phyloP scores from a whole-genome alignment of 2,329 filamentous ascomycete species.

The Hyphodiscus sp. region DNA sequence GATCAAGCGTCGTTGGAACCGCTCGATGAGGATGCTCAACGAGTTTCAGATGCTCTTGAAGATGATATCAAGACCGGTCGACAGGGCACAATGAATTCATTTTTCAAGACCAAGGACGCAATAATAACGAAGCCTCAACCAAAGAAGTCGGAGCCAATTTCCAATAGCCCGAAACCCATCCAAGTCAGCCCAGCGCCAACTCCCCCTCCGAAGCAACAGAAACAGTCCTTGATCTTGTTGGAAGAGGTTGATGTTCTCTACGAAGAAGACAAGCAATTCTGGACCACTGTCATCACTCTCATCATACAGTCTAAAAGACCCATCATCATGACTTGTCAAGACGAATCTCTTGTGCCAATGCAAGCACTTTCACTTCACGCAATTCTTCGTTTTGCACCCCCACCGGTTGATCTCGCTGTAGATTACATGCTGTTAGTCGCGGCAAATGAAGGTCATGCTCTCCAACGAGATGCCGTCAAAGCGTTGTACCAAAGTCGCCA shows the following conservation, averaged over 20 bases:
- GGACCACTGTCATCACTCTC: constrained; percentile 71
- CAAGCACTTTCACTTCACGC: constrained; percentile 73
- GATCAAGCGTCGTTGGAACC: constrained; percentile 28
- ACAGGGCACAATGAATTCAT: constrained; percentile 73
- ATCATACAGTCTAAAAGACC: constrained; percentile 82
- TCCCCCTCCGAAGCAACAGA: constrained; percentile 46
- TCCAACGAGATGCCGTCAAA: constrained; percentile 60
- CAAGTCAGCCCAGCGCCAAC: constrained; percentile 8
- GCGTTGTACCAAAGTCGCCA: constrained; percentile 63
- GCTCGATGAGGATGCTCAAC: constrained; percentile 30
- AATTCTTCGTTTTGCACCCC: constrained; percentile 68
- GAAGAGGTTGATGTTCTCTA: constrained; percentile 94
- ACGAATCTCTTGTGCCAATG: constrained; percentile 75
- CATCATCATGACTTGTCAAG: constrained; percentile 91
- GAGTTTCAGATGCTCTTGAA: constrained; percentile 39
- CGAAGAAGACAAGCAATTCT: constrained; percentile 94
- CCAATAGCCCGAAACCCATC: constrained; percentile 15
- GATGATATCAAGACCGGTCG: constrained; percentile 60
- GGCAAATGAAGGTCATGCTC: constrained; percentile 80
- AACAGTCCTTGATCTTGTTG: constrained; percentile 88
- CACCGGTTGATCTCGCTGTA: constrained; percentile 60
- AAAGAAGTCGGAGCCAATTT: constrained; percentile 23
- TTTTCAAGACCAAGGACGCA: constrained; percentile 58
- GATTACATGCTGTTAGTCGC: constrained; percentile 79
- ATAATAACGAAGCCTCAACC: constrained; percentile 20